Evolutionary conservation across 73 alveolate species (phyloP).

Genomic region (Paramecium sonneborni): DNA sequence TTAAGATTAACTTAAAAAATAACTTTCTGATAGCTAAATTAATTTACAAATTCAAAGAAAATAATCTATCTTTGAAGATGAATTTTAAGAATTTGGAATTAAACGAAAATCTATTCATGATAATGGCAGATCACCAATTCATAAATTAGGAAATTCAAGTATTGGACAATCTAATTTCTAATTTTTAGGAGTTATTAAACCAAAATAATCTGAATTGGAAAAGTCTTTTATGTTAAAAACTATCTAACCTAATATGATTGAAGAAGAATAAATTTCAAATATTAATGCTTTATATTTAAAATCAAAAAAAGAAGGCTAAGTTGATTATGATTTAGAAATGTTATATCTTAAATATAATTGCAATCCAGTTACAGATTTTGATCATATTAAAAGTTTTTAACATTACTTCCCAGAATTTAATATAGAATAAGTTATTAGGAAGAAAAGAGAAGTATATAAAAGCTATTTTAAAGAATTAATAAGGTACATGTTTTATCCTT

Average conservation of each 20-base stretch:
- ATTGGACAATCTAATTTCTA: neutral
- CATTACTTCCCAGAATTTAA: constrained; percentile 10
- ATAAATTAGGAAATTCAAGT: neutral
- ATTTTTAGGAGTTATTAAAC: neutral
- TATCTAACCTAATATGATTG: neutral
- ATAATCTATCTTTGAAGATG: neutral
- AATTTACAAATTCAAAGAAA: neutral
- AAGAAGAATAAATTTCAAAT: neutral
- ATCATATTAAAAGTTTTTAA: neutral
- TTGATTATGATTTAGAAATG: neutral
- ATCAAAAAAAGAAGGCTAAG: neutral
- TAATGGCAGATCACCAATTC: neutral
- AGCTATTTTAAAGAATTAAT: neutral
- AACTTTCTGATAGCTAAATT: neutral
- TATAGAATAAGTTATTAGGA: neutral
- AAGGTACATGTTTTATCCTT: constrained; percentile 44
- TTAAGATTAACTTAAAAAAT: constrained; percentile 17
- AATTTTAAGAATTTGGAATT: constrained; percentile 1
- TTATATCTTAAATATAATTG: constrained; percentile 4
- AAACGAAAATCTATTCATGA: constrained; percentile 5
- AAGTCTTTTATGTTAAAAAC: neutral
- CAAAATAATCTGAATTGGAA: constrained; percentile 15
- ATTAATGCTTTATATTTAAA: constrained; percentile 15
- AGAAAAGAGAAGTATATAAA: constrained; percentile 6
- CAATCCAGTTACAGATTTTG: neutral